Conservation (phyloP, 129 eudicot species). For the Erigeron canadensis region DNA sequence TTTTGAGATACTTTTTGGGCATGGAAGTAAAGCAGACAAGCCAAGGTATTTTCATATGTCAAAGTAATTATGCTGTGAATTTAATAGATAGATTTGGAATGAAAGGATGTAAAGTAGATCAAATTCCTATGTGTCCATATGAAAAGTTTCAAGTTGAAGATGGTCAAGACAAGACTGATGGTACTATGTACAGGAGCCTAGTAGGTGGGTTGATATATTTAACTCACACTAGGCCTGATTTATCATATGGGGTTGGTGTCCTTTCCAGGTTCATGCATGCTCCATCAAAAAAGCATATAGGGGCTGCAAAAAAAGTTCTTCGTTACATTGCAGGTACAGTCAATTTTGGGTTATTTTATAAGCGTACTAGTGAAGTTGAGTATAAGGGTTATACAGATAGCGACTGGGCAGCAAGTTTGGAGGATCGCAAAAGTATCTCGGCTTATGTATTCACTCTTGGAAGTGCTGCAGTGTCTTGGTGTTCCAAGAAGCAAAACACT, state of each 20-base stretch:
- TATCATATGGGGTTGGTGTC: not conserved
- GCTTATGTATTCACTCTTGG: too few relatives aligned
- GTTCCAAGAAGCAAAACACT: too few relatives aligned
- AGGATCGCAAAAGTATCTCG: too few relatives aligned
- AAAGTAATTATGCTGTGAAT: not conserved
- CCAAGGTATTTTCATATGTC: not conserved
- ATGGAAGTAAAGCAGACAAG: not conserved
- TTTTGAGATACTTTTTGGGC: not conserved
- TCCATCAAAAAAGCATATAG: not conserved
- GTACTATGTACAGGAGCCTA: not conserved
- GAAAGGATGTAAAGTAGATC: not conserved
- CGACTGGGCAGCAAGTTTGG: too few relatives aligned
- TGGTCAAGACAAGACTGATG: not conserved
- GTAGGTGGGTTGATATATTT: not conserved
- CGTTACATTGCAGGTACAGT: too few relatives aligned
- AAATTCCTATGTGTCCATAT: not conserved
- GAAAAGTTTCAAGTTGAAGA: not conserved
- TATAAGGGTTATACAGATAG: too few relatives aligned
- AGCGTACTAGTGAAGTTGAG: too few relatives aligned
- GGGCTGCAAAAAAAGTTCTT: not conserved
- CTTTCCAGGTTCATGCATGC: not conserved
- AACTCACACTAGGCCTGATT: not conserved
- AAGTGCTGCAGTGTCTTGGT: too few relatives aligned
- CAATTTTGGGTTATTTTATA: too few relatives aligned
- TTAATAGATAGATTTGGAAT: not conserved